phyloP scores from a whole-genome alignment of 352 stramenopile species.

The Salisapilia sapeloensis region DNA sequence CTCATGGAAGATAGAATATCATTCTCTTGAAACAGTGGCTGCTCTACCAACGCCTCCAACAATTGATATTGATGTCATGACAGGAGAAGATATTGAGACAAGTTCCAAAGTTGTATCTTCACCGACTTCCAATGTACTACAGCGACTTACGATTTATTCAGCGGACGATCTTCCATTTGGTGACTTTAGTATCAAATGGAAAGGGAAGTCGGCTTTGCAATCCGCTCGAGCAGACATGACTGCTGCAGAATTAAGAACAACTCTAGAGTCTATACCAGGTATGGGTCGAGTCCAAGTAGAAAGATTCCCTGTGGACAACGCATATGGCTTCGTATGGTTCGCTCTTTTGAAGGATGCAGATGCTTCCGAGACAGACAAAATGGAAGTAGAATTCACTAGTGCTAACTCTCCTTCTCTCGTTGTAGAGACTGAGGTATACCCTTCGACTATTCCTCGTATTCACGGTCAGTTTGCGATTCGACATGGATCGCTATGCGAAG shows the following conservation, averaged over 20 bases:
- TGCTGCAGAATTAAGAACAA: slow-evolving; percentile 11
- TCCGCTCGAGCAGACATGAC: slow-evolving; percentile 10
- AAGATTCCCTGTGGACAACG: slow-evolving; percentile 11
- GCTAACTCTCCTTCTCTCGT: slow-evolving; percentile 8
- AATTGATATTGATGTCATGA: too few relatives aligned
- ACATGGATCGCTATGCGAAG: slow-evolving; percentile 34
- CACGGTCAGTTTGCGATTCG: slow-evolving; percentile 42
- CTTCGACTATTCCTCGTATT: slow-evolving; percentile 13
- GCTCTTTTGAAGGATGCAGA: slow-evolving; percentile 14
- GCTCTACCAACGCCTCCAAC: slow-evolving; percentile 2
- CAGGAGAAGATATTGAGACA: too few relatives aligned
- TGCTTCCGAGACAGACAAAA: slow-evolving; percentile 5
- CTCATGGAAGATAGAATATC: too few relatives aligned
- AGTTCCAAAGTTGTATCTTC: background rate
- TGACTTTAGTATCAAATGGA: slow-evolving; percentile 21
- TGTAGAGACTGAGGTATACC: slow-evolving; percentile 6
- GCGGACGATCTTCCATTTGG: slow-evolving; percentile 4
- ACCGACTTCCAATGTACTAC: slow-evolving; percentile 13
- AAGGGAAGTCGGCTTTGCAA: slow-evolving; percentile 7
- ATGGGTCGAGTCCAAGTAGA: slow-evolving; percentile 15
- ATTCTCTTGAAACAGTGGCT: too few relatives aligned
- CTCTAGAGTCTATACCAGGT: slow-evolving; percentile 13
- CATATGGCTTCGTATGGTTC: slow-evolving; percentile 21
- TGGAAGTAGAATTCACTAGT: slow-evolving; percentile 3
- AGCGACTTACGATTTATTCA: slow-evolving; percentile 19